These are phyloP conservation scores for Tylopilus rubrobrunneus DNA, from an alignment of 768 basidiomycete species.

Conservation along the genomic window DNA sequence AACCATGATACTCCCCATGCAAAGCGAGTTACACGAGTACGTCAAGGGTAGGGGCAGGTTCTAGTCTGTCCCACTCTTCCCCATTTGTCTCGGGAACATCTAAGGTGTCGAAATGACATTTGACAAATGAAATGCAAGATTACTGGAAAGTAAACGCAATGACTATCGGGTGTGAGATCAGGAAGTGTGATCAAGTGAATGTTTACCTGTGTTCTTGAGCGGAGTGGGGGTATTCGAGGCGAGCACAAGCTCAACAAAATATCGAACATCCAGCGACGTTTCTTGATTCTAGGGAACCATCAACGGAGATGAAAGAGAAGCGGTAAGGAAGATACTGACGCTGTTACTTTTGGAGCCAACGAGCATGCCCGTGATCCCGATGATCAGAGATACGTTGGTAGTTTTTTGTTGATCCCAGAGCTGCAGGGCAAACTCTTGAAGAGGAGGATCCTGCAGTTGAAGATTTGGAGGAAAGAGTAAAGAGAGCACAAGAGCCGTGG, in stretches of 20 bases:
- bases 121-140: conserved; percentile 58
- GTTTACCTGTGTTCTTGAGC: conserved; percentile 80
- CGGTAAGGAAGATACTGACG: conserved; percentile 37
- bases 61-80: conserved; percentile 90
- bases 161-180: conserved; percentile 40
- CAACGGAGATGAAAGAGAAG: background rate
- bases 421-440: conserved; percentile 90
- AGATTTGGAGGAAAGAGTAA: conserved; percentile 68
- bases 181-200: conserved; percentile 5
- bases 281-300: conserved; percentile 49
- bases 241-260: conserved; percentile 81
- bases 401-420: conserved; percentile 94
- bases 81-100: conserved; percentile 77
- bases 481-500: conserved; percentile 63
- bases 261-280: conserved; percentile 58
- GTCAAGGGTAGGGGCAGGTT: conserved; percentile 76
- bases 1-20: conserved; percentile 85
- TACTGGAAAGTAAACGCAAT: conserved; percentile 53
- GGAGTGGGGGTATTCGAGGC: conserved; percentile 90
- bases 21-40: conserved; percentile 77
- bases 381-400: conserved; percentile 72
- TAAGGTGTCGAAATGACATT: conserved; percentile 68
- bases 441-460: conserved; percentile 53
- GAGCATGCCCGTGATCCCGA: conserved; percentile 84
- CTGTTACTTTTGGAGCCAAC: conserved; percentile 65